Base-by-base conservation (phyloP, 805 yeast species). In the Wickerhamiella kurtzmanii region DNA sequence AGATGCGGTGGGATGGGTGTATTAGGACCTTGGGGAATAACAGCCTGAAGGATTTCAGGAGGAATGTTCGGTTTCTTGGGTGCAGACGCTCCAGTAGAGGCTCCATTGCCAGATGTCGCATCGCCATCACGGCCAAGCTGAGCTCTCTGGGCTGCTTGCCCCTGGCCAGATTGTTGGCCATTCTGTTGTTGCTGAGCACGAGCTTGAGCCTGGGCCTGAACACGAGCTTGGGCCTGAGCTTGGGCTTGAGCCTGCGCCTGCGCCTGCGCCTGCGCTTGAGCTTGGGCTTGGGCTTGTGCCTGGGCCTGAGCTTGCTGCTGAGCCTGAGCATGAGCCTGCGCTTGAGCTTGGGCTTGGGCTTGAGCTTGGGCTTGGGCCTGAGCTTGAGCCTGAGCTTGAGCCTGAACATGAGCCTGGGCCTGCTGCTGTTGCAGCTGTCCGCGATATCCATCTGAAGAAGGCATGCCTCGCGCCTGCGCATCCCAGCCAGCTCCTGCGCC, bases 1-100 rank as follows among this genome's bases (percentile, higher is more conserved):
- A 85, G 61, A 2, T 76, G 74, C 15, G 74, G 74, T 0, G 95
- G 95, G 44, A 87, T 84, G 2, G 84, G 86, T 2, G 77, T 66
- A 39, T 75, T 76, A 36, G 54, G 44, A 35, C 55, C 64, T 51
- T 21, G 61, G 45, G 43, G 60, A 49, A 44, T 48, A 48, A 43
- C 46, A 45, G 22, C 52, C 35, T 22, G 51, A 18, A 51, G 35
- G 2, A 48, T 11, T 25, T 43, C 53, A 13, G 39, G 45, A 9
- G 52, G 43, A 17, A 52, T 36, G 2, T 41, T 35, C 18, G 28
- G 35, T 8, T 22, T 41, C 20, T 21, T 39, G 42, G 6, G 42
- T 22, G 36, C 36, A 32, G 20, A 15, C 39, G 18, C 22, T 6
- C 20, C 6, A 6, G 16, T n/a, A 6, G 42, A 11, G n/a, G 43